These are phyloP conservation scores for Abrus precatorius DNA, from an alignment of 306 rosid genomes.

Conservation along the genomic window DNA sequence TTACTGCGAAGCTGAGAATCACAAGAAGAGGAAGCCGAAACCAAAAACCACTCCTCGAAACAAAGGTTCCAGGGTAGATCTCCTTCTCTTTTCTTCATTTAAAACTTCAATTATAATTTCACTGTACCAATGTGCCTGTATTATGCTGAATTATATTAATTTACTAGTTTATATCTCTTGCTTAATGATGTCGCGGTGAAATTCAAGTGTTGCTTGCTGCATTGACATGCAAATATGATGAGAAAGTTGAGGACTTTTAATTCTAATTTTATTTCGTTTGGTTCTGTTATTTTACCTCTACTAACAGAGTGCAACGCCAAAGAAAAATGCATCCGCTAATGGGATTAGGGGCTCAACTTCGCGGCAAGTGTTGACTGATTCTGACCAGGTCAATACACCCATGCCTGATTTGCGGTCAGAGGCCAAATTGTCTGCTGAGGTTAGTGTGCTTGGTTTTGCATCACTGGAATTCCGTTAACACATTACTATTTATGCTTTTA, in stretches of 20 bases:
- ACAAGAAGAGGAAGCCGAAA: constrained; percentile 60
- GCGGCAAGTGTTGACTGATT: constrained; percentile 38
- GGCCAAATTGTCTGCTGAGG: constrained; percentile 75
- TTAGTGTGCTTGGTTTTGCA: constrained; percentile 39
- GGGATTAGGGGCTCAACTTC: constrained; percentile 33
- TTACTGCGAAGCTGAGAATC: constrained; percentile 51
- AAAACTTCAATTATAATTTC: not conserved
- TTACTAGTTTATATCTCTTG: not conserved
- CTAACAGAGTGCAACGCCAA: constrained; percentile 61
- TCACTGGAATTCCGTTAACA: not conserved
- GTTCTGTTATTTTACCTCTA: not conserved
- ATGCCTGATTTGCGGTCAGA: constrained; percentile 70
- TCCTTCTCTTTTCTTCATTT: not conserved
- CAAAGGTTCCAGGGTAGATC: constrained; percentile 65
- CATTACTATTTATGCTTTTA: not conserved
- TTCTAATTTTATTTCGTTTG: not conserved
- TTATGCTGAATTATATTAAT: not conserved
- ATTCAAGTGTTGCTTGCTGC: not conserved
- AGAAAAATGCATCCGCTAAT: constrained; percentile 54
- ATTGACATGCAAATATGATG: not conserved
- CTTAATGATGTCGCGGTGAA: not conserved
- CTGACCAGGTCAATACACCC: constrained; percentile 39
- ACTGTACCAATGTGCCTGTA: not conserved
- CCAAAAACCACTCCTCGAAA: constrained; percentile 55
- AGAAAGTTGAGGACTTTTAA: not conserved